Percentiles rank a stretch among this genome's conserved stretches.
Evolutionary conservation across 305 asterid genomes (phyloP).

Genomic region (Solanum hybrid): DNA sequence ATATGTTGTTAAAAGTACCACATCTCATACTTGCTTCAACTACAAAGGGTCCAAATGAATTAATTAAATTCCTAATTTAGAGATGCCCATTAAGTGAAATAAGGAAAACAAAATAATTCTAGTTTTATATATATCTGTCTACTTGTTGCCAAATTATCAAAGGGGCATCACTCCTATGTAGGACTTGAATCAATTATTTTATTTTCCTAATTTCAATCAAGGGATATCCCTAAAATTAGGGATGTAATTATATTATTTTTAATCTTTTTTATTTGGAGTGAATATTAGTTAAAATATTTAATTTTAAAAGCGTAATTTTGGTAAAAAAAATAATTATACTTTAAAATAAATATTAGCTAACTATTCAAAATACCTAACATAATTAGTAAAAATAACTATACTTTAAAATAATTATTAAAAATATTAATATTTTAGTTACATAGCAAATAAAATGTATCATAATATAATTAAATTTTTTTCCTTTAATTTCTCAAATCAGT

Average conservation of each 20-base stretch:
- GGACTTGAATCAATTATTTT: background rate
- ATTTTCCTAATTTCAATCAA: background rate
- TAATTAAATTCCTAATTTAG: no score
- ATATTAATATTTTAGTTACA: no score
- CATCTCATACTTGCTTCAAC: background rate
- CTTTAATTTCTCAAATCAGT: background rate
- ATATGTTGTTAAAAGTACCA: no score
- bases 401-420: no score
- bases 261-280: background rate
- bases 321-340: background rate
- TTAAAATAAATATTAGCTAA: no score
- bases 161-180: background rate
- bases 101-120: background rate
- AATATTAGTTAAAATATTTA: no score
- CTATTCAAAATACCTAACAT: background rate
- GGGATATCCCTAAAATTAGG: background rate
- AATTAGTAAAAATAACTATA: background rate
- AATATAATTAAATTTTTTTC: no score
- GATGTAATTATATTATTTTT: background rate
- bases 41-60: background rate
- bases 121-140: background rate
- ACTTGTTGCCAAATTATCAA: background rate
- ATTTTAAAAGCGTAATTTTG: no score
- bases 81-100: background rate
- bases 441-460: background rate